Percentiles rank a stretch among this genome's conserved stretches.
Conservation (phyloP, 352 stramenopile genomes). For the Blastocystis sp. region DNA sequence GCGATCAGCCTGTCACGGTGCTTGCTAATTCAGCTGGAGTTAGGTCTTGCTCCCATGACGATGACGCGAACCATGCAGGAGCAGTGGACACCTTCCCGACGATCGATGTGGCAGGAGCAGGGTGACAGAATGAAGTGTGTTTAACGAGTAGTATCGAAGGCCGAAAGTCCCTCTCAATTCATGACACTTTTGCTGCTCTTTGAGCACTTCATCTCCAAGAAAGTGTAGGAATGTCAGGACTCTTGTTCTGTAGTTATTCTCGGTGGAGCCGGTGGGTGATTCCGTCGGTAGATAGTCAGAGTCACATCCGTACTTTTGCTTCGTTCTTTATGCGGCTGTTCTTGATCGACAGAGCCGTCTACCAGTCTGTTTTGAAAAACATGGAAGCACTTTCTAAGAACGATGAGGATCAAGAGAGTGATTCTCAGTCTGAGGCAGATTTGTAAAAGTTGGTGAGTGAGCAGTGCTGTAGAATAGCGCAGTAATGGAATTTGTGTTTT, state of each 20-base stretch:
- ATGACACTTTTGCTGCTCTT: neutral
- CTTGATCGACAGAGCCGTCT: neutral
- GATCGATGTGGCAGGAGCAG: neutral
- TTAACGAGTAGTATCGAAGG: neutral
- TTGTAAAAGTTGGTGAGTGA: too few species aligned
- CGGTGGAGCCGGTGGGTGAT: neutral
- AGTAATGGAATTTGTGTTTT: too few species aligned
- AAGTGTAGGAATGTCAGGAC: neutral
- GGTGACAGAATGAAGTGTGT: neutral
- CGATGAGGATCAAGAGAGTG: too few species aligned
- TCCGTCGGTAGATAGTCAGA: neutral
- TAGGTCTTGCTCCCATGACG: neutral
- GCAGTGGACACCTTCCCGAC: neutral
- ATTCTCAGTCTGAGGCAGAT: too few species aligned
- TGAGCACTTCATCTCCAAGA: neutral
- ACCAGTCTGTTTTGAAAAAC: too few species aligned
- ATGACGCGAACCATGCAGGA: neutral
- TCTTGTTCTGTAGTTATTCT: neutral
- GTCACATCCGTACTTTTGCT: neutral
- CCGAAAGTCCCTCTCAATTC: neutral
- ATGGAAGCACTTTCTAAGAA: too few species aligned
- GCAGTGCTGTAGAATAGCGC: too few species aligned
- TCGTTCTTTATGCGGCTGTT: slow-evolving; percentile 18
- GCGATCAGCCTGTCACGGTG: neutral
- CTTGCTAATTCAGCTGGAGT: neutral